phyloP scores from a whole-genome alignment of 78 protist species.

The Dictyostelium intermedium region DNA sequence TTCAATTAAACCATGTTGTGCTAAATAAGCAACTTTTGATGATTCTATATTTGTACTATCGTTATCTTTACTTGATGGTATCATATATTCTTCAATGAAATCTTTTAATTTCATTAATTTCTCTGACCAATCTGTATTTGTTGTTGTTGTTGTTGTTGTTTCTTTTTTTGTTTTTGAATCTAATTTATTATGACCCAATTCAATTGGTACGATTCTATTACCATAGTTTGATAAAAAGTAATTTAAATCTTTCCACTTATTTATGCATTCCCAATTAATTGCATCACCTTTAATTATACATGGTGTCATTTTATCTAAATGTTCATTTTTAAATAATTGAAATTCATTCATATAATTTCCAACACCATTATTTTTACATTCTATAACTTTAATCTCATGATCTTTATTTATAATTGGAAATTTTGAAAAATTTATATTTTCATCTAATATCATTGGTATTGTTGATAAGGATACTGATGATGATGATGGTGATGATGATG shows the following conservation, averaged over 20 bases:
- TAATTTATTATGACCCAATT: slow-evolving; percentile 47
- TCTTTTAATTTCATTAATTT: slow-evolving; percentile 28
- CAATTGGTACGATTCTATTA: slow-evolving; percentile 37
- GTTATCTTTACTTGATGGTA: slow-evolving; percentile 4
- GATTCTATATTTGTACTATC: not conserved
- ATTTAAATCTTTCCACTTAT: slow-evolving; percentile 52
- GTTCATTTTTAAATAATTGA: not conserved
- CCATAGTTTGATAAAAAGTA: slow-evolving; percentile 7
- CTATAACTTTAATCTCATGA: not conserved
- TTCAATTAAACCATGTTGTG: slow-evolving; percentile 44
- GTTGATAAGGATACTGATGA: not conserved
- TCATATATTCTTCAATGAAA: slow-evolving; percentile 31
- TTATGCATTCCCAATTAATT: slow-evolving; percentile 14
- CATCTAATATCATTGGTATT: slow-evolving; percentile 13
- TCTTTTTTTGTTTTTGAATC: not conserved
- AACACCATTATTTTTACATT: not conserved
- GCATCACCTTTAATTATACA: slow-evolving; percentile 35
- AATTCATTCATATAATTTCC: not conserved
- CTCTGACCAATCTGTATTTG: slow-evolving; percentile 41
- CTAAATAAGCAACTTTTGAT: slow-evolving; percentile 26
- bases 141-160: not conserved
- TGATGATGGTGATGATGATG: not conserved
- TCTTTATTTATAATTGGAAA: slow-evolving; percentile 11
- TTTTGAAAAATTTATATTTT: not conserved
- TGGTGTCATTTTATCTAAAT: slow-evolving; percentile 2